Percentiles rank a stretch among this genome's conserved stretches.
phyloP scores from a whole-genome alignment of 345 rosid species.

The Sonneratia caseolaris region DNA sequence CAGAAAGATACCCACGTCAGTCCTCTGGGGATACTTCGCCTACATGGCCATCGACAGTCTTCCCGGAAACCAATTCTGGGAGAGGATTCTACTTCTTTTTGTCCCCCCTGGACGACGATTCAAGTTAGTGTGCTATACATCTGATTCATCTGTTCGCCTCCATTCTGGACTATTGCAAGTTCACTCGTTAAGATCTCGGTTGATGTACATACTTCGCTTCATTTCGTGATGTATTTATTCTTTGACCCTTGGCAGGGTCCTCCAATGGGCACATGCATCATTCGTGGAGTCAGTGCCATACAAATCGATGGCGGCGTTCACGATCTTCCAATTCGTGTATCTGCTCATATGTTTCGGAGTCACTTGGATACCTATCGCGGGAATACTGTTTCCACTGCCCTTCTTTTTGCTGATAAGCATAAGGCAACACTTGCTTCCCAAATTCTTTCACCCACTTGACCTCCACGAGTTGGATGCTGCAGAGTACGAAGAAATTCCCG shows the following conservation, averaged over 20 bases:
- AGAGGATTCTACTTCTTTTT: constrained; percentile 9
- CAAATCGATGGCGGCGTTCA: constrained; percentile 5
- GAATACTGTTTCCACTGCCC: constrained; percentile 31
- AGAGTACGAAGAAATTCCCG: constrained; percentile 49
- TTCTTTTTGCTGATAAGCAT: constrained; percentile 26
- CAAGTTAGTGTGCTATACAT: not conserved
- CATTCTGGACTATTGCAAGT: too few relatives aligned
- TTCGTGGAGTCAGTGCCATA: constrained; percentile 6
- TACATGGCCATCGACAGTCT: constrained; percentile 12
- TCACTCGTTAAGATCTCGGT: not conserved
- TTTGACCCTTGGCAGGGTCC: constrained; percentile 24
- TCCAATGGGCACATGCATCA: constrained; percentile 7
- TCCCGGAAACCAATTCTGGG: constrained; percentile 14
- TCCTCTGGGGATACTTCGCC: constrained; percentile 11
- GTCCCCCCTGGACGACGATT: constrained; percentile 7
- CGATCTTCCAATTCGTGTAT: constrained; percentile 24
- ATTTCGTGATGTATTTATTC: not conserved
- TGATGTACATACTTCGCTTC: not conserved
- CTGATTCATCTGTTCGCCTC: not conserved
- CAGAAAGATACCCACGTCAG: constrained; percentile 7
- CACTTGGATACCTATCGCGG: constrained; percentile 33
- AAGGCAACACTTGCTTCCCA: constrained; percentile 29
- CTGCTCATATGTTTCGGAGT: constrained; percentile 25
- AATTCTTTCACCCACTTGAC: constrained; percentile 20
- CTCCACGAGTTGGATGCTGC: constrained; percentile 55